phyloP scores from a whole-genome alignment of 768 basidiomycete species.

The Auricularia heimuer region DNA sequence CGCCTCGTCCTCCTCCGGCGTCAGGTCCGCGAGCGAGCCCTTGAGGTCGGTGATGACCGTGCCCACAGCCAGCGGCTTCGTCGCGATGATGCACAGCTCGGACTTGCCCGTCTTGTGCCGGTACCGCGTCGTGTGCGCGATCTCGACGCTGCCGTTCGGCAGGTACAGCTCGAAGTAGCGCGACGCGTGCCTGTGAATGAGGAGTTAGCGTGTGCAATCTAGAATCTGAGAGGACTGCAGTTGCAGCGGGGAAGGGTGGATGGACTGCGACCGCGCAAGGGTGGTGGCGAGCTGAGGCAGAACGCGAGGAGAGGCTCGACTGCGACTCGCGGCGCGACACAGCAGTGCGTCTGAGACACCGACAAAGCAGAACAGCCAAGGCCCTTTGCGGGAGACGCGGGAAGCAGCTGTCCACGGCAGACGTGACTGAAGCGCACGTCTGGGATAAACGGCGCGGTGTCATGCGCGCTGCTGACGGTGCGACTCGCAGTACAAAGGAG shows the following conservation, averaged over 20 bases:
- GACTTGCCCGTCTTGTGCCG: slow-evolving; percentile 82
- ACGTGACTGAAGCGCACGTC: too few species aligned
- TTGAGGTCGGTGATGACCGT: slow-evolving; percentile 77
- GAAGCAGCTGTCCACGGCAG: too few species aligned
- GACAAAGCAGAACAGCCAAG: too few species aligned
- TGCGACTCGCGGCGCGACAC: too few species aligned
- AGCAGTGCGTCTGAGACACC: too few species aligned
- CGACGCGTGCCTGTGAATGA: slow-evolving; percentile 57
- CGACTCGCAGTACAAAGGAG: too few species aligned
- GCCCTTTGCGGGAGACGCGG: too few species aligned
- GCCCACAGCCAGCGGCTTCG: slow-evolving; percentile 56
- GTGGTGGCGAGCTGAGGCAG: too few species aligned
- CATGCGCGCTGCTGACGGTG: too few species aligned
- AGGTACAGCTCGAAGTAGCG: slow-evolving; percentile 84
- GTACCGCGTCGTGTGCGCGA: slow-evolving; percentile 81
- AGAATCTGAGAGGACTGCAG: too few species aligned
- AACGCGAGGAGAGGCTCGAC: too few species aligned
- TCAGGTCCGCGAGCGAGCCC: slow-evolving; percentile 82
- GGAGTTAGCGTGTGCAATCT: background rate
- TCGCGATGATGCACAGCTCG: slow-evolving; percentile 80
- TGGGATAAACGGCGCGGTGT: too few species aligned
- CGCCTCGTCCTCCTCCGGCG: slow-evolving; percentile 77
- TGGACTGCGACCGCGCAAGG: slow-evolving; percentile 6
- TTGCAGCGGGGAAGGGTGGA: slow-evolving; percentile 3
- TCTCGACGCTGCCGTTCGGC: slow-evolving; percentile 75